A percentile compares a stretch with the other conserved stretches of the same genome.
These are phyloP conservation scores for Rehmannia glutinosa DNA, from an alignment of 257 asterid genomes.

Conservation along the genomic window DNA sequence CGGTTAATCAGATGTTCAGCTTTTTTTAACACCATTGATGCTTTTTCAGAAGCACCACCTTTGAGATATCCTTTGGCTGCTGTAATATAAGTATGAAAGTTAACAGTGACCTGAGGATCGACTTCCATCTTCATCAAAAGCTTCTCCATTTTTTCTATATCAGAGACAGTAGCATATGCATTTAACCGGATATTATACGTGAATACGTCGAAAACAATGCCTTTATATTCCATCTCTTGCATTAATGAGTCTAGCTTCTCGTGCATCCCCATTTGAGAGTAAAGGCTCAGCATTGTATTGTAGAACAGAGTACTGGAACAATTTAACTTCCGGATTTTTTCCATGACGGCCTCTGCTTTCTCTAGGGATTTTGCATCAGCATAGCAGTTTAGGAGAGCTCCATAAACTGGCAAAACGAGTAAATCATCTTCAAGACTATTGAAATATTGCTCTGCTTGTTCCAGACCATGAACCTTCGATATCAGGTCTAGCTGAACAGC, in stretches of 20 bases:
- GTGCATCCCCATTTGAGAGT: slow-evolving; percentile 20
- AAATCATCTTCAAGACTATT: slow-evolving; percentile 8
- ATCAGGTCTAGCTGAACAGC: slow-evolving; percentile 22
- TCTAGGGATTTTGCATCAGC: slow-evolving; percentile 13
- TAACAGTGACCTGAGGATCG: slow-evolving; percentile 26
- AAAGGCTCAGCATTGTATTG: slow-evolving; percentile 41
- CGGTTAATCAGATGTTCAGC: slow-evolving; percentile 25
- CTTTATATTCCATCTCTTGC: slow-evolving; percentile 45
- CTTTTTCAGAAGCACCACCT: slow-evolving; percentile 33
- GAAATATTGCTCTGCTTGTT: slow-evolving; percentile 24
- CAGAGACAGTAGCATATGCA: slow-evolving; percentile 27
- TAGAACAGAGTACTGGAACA: neutral
- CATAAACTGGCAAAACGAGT: neutral
- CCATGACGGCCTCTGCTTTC: slow-evolving; percentile 28
- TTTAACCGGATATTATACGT: slow-evolving; percentile 31
- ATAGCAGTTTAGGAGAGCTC: slow-evolving; percentile 24
- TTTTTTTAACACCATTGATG: slow-evolving; percentile 22
- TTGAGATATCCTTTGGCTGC: slow-evolving; percentile 44
- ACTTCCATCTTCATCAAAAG: slow-evolving; percentile 46
- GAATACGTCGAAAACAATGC: slow-evolving; percentile 12
- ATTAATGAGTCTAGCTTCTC: slow-evolving; percentile 27
- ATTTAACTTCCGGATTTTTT: slow-evolving; percentile 6
- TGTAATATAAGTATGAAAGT: slow-evolving; percentile 16
- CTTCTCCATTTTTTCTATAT: slow-evolving; percentile 38
- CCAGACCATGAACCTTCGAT: slow-evolving; percentile 26